Evolutionary conservation across 2,329 filamentous ascomycete species (phyloP), one percentile per base, ranked within the genome.

Genomic region (Fusarium transvaalense): DNA sequence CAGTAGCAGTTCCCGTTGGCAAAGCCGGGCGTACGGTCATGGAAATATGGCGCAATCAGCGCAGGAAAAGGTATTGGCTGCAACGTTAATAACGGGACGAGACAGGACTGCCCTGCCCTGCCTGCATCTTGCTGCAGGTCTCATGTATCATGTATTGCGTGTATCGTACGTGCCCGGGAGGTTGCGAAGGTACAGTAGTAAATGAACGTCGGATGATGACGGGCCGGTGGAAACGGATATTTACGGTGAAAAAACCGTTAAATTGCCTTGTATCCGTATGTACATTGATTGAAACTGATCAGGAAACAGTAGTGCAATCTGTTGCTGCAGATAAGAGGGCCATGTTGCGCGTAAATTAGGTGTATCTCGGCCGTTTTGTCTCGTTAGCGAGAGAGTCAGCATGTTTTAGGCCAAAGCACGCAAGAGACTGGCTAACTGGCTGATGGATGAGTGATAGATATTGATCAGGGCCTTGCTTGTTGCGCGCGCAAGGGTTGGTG

Each of bases 141-240:
- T 50, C 60, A 63, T 64, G 61, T 65, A 65, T 42, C 64, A 62
- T 47, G 41, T 63, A 61, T 63, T 29, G 39, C 23, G 47, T 56
- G 54, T 48, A 71, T 73, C 68, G 64, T 70, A 70, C 71, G 64
- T 66, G 66, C 66, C 56, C 61, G 64, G 68, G 61, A 59, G 54
- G 52, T 69, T 71, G 67, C 67, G 66, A 69, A 37, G 53, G 45
- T 38, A 39, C 34, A 51, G 35, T 38, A 51, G 35, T 38, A 31
- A 68, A 67, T 53, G 61, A 42, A 46, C 32, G 45, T 67, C 66
- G 48, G 66, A 69, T 52, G 50, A 66, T 50, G 52, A 54, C 48
- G 61, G 63, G 29, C 56, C 43, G 65, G 46, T 35, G 46, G 47
- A 56, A 51, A 66, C 55, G 50, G 55, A 46, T 21, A 39, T 27